Evolutionary conservation across 2,329 filamentous ascomycete genomes (phyloP).

Genomic region (Epichloe gansuensis): DNA sequence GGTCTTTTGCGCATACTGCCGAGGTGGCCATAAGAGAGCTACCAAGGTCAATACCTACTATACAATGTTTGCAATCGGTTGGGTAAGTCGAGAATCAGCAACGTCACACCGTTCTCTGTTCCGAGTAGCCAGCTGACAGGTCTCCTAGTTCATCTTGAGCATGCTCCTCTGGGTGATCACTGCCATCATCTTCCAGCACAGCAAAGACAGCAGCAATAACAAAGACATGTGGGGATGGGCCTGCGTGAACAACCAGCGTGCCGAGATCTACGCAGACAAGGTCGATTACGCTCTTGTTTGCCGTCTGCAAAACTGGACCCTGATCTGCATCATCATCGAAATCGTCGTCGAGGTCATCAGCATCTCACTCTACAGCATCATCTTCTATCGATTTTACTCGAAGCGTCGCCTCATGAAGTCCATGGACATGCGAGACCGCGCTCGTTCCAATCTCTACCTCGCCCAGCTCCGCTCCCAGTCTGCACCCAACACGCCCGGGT

Average conservation of each 20-base stretch:
- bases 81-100: constrained; percentile 27
- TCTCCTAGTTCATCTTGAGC: constrained; percentile 64
- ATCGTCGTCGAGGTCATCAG: constrained; percentile 84
- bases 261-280: constrained; percentile 63
- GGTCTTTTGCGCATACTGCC: constrained; percentile 77
- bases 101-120: too few relatives aligned
- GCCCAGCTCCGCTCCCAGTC: constrained; percentile 74
- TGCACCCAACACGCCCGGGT: constrained; percentile 87
- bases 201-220: constrained; percentile 53
- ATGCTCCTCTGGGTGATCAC: constrained; percentile 86
- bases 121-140: not conserved
- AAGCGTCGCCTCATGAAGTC: constrained; percentile 93
- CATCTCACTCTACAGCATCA: constrained; percentile 82
- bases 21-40: constrained; percentile 74
- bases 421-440: constrained; percentile 90
- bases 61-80: constrained; percentile 81
- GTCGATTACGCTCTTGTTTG: constrained; percentile 85
- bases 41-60: constrained; percentile 95
- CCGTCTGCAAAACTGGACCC: constrained; percentile 82
- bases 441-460: constrained; percentile 88
- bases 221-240: constrained; percentile 98
- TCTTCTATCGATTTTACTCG: constrained; percentile 96
- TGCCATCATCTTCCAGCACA: constrained; percentile 70
- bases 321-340: constrained; percentile 96
- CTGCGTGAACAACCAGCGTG: constrained; percentile 78